Percentiles rank a stretch among this genome's conserved stretches.
Conservation (phyloP, 495 filamentous ascomycete genomes). For the Neurospora sp. region DNA sequence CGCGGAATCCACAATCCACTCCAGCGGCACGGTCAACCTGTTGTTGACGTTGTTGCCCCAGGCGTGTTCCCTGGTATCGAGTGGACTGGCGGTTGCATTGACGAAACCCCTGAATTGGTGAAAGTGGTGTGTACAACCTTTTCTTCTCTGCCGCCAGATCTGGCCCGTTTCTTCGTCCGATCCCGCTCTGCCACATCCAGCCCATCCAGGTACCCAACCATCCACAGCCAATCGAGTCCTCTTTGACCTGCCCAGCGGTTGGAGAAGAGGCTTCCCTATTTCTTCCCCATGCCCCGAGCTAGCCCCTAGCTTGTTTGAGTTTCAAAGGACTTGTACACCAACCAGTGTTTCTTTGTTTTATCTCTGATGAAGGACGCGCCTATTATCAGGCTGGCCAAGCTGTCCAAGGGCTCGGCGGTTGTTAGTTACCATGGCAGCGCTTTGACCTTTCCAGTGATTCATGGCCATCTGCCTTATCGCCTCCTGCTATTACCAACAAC, state of each 20-base stretch:
- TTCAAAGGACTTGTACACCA: constrained; percentile 2
- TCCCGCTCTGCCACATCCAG: constrained; percentile 1
- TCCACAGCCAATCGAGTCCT: neutral
- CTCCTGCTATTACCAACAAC: neutral
- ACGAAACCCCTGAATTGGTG: constrained; percentile 3
- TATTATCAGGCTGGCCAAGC: neutral
- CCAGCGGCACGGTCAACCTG: neutral
- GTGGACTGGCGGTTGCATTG: constrained; percentile 5
- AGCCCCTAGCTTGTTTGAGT: constrained; percentile 18
- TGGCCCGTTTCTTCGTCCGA: constrained; percentile 5
- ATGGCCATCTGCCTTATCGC: neutral
- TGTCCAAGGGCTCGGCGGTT: neutral
- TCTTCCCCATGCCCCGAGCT: neutral
- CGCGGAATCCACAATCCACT: neutral
- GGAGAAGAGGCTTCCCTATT: constrained; percentile 4
- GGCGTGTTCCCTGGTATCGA: neutral
- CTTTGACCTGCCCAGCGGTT: constrained; percentile 3
- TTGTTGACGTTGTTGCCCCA: neutral
- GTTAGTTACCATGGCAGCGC: neutral
- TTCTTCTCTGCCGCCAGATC: neutral
- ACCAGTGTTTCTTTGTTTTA: constrained; percentile 8
- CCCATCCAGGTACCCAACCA: neutral
- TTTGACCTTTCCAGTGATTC: neutral
- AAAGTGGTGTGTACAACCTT: neutral
- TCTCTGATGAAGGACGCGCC: constrained; percentile 5